Evolutionary conservation across 1,284 basidiomycete genomes (phyloP).

Genomic region (Veloporphyrellus conicus): DNA sequence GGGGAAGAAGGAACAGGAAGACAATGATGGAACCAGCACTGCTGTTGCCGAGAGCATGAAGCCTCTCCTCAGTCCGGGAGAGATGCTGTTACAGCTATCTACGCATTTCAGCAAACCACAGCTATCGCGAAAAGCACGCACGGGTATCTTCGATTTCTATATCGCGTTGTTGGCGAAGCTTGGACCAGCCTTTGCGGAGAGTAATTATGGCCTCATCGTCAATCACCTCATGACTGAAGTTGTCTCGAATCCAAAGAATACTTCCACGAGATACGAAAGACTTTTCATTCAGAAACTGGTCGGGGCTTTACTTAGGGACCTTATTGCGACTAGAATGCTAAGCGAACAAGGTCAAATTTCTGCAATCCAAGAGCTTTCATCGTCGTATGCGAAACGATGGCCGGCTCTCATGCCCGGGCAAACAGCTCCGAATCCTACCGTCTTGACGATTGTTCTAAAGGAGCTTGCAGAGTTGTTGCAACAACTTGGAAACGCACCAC

Average conservation of each 20-base stretch:
- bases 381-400: constrained; percentile 83
- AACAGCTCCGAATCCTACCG: constrained; percentile 63
- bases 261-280: constrained; percentile 65
- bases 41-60: constrained; percentile 60
- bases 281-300: constrained; percentile 73
- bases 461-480: constrained; percentile 84
- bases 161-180: constrained; percentile 72
- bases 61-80: constrained; percentile 68
- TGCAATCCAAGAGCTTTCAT: constrained; percentile 84
- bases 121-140: constrained; percentile 65
- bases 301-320: constrained; percentile 74
- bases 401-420: constrained; percentile 89
- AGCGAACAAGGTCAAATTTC: constrained; percentile 90
- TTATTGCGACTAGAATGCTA: constrained; percentile 84
- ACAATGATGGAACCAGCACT: constrained; percentile 45
- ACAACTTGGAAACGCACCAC: constrained; percentile 89
- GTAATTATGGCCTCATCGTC: constrained; percentile 77
- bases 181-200: constrained; percentile 77
- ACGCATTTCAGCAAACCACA: constrained; percentile 74
- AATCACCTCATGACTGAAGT: constrained; percentile 79
- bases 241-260: constrained; percentile 53
- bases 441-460: constrained; percentile 73
- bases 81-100: constrained; percentile 83
- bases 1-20: constrained; percentile 62
- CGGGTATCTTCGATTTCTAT: constrained; percentile 90